Evolutionary conservation across 352 stramenopile species (phyloP).

Genomic region (Pythium pyrilobum): DNA sequence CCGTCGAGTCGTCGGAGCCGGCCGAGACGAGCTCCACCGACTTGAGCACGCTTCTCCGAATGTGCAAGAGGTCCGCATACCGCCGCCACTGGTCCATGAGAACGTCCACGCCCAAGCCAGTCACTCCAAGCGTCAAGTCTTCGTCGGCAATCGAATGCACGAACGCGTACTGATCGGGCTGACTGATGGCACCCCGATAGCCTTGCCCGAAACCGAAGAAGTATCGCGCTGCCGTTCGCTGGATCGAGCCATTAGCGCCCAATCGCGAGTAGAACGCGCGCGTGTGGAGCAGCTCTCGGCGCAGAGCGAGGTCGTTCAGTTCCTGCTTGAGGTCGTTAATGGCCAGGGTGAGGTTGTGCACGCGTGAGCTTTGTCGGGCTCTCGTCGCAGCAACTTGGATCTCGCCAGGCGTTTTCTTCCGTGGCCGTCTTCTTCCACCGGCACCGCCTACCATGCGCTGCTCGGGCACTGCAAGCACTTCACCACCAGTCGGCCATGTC

Average conservation of each 20-base stretch:
- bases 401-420: neutral
- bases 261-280: neutral
- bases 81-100: slow-evolving; percentile 42
- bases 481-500: no score
- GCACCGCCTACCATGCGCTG: no score
- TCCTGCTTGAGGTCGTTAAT: slow-evolving; percentile 14
- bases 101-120: slow-evolving; percentile 4
- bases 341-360: slow-evolving; percentile 19
- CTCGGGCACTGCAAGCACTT: no score
- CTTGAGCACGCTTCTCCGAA: slow-evolving; percentile 15
- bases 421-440: neutral
- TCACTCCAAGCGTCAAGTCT: neutral
- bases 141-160: slow-evolving; percentile 3
- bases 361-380: neutral
- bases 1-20: neutral
- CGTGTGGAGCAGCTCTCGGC: neutral
- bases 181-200: neutral
- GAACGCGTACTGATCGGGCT: slow-evolving; percentile 1
- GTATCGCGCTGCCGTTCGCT: neutral
- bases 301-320: neutral
- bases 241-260: neutral
- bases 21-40: slow-evolving; percentile 3
- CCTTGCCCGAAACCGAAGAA: slow-evolving; percentile 1
- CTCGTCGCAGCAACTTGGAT: neutral
- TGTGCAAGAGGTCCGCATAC: slow-evolving; percentile 38